Evolutionary conservation across 176 grass and related monocot genomes (phyloP), one percentile per base, ranked within the genome.

Genomic region (Miscanthus lutarioriparius): DNA sequence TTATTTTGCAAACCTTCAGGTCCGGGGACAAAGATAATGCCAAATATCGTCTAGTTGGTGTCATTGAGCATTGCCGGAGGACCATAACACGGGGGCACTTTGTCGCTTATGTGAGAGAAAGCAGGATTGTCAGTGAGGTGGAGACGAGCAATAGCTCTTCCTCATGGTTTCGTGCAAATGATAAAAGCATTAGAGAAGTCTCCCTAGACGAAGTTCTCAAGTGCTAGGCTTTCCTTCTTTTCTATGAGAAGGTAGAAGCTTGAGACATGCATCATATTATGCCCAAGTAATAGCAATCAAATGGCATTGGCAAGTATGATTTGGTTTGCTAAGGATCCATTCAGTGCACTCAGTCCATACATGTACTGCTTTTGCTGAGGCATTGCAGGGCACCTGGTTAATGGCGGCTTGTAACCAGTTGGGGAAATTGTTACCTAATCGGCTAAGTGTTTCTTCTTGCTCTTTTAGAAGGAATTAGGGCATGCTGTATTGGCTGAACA

Each of bases 111-210:
- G 72, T 92, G 28, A 89, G 87, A 76, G 37, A 25, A 47, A 62
- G 78, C 10, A 44, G 44, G 43, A 71, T 58, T 64, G 51, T 20
- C 32, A 51, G 15, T 11, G 59, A 71, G 4, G 8, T 40, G 14
- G 63, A 63, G 15, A 25, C 47, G 14, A 84, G 54, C 14, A 5
- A 17, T 56, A 73, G 9, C 67, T 67, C 65, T 39, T 37, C 69
- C 1, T 66, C 74, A 2, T 97, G 94, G 94, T 90, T 93, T 79
- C 32, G 27, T 30, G 89, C 87, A 26, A 87, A 58, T 9, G 94
- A 91, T 48, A 15, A 38, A 2, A 66, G 70, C 26, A 48, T 93
- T 13, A 73, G 30, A 47, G 56, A 86, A 77, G 87, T 88, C 54
- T 72, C 79, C 2, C 45, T 87, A 48, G 70, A 71, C 11, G 6